Percentiles rank a stretch among this genome's conserved stretches.
Conservation (phyloP, 192 early-diverging fungal genomes). For the Entophlyctis luteolus region DNA sequence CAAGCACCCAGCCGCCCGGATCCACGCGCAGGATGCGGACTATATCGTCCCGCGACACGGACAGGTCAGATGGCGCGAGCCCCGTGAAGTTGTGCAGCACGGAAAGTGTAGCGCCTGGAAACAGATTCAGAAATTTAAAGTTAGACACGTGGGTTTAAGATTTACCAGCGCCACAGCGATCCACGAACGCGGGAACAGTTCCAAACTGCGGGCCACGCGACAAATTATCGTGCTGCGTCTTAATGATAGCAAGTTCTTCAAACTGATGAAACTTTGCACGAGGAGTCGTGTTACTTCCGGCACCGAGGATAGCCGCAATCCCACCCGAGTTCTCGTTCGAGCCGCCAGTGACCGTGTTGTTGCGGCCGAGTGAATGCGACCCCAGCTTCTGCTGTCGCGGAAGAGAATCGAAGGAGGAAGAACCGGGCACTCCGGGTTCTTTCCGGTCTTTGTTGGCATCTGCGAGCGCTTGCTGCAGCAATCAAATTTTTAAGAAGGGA, state of each 20-base stretch:
- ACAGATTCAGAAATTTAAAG: too few relatives aligned
- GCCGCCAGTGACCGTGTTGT: background rate
- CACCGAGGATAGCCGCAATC: background rate
- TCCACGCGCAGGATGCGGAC: constrained; percentile 24
- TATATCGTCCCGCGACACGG: constrained; percentile 10
- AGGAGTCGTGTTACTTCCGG: background rate
- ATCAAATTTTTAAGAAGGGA: background rate
- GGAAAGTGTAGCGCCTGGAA: constrained; percentile 2
- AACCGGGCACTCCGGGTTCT: background rate
- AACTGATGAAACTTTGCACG: constrained; percentile 9
- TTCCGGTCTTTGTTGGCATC: background rate
- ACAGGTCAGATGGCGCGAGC: background rate
- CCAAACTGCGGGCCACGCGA: constrained; percentile 12
- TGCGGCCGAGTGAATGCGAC: background rate
- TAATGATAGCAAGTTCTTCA: constrained; percentile 21
- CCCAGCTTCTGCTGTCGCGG: background rate
- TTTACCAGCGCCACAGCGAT: constrained; percentile 18
- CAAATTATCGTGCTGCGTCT: background rate
- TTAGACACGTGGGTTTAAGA: too few relatives aligned
- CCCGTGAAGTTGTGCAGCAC: constrained; percentile 18
- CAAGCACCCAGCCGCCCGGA: constrained; percentile 17
- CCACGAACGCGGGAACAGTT: background rate
- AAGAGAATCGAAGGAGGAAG: background rate
- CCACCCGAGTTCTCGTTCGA: too few relatives aligned
- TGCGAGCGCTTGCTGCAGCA: too few relatives aligned